Base-by-base conservation (phyloP, 176 grass and related monocot species). In the Raddia distichophylla region DNA sequence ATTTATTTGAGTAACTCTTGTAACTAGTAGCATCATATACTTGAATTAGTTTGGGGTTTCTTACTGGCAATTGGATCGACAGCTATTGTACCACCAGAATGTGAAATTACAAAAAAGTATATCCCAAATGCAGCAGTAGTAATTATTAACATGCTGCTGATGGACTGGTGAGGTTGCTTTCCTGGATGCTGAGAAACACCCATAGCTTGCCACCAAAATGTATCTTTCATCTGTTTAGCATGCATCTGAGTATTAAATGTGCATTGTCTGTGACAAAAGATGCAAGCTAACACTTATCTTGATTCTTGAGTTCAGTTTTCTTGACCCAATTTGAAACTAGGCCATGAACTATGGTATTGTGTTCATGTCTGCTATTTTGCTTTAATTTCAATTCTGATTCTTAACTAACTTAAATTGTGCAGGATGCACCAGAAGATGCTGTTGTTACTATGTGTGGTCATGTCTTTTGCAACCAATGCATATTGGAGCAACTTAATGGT, bases 371-470 rank as follows among this genome's bases (percentile, higher is more conserved):
- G 52, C 42, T 84, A 76, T 80, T 83, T 20, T 76, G 18, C n/a
- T 64, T 62, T 3, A 54, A 7, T 75, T 27, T 73, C 18, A 34
- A 13, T 69, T 67, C 69, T 87, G 76, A 73, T 79, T 81, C 79
- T 18, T 77, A 59, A 77, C 64, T 3, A 22, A 22, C 34, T 65
- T 79, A 60, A 57, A 78, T 55, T 85, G 27, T 49, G 76, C 77
- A 99, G 97, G 97, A 99, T 62, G 91, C 97, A 9, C 97, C 97
- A 57, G 97, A 99, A 85, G 97, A 99, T 87, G 89, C 97, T 73
- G 91, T 96, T 62, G 91, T 99, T 84, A 93, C 97, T 33, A 59
- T 81, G 50, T 99, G 97, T 16, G 85, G 88, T 22, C 97, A 99
- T 86, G 97, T 96, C 72, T 99, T 99, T 54, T 99, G 97, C 89